phyloP scores from a whole-genome alignment of 2,329 filamentous ascomycete genomes.

The Hyphodiscus sp. region DNA sequence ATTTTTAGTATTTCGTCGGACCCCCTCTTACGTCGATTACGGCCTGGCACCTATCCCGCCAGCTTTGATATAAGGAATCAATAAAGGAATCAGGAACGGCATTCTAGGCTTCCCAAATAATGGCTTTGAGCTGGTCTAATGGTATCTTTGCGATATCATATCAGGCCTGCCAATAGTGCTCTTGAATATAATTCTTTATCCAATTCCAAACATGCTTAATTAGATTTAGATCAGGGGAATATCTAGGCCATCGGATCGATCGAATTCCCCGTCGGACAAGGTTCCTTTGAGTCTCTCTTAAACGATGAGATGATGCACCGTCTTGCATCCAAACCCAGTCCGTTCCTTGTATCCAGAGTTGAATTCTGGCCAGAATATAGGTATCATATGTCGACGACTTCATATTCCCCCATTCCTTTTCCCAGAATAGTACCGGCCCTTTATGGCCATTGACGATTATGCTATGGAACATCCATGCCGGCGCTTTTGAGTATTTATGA shows the following conservation, averaged over 20 bases:
- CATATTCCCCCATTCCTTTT: neutral
- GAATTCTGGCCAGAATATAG: no score
- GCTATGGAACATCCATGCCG: slow-evolving; percentile 9
- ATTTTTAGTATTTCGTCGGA: no score
- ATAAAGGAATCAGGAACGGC: no score
- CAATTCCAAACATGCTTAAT: neutral
- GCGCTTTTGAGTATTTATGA: slow-evolving; percentile 3
- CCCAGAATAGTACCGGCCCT: slow-evolving; percentile 2
- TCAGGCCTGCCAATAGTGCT: no score
- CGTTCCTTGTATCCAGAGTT: no score
- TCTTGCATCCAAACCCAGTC: neutral
- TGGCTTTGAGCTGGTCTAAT: no score
- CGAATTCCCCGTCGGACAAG: neutral
- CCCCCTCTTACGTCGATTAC: no score
- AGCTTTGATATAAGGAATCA: no score
- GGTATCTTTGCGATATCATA: no score
- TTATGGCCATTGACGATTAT: slow-evolving; percentile 1
- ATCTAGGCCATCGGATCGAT: neutral
- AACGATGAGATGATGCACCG: neutral
- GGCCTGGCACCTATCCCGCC: no score
- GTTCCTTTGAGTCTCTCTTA: neutral
- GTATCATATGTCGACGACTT: neutral
- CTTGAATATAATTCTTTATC: no score
- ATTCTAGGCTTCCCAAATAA: no score
- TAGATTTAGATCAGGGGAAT: slow-evolving; percentile 1